These are phyloP conservation scores for Ganoderma boninense DNA, from an alignment of 1,284 basidiomycete species.

Conservation along the genomic window DNA sequence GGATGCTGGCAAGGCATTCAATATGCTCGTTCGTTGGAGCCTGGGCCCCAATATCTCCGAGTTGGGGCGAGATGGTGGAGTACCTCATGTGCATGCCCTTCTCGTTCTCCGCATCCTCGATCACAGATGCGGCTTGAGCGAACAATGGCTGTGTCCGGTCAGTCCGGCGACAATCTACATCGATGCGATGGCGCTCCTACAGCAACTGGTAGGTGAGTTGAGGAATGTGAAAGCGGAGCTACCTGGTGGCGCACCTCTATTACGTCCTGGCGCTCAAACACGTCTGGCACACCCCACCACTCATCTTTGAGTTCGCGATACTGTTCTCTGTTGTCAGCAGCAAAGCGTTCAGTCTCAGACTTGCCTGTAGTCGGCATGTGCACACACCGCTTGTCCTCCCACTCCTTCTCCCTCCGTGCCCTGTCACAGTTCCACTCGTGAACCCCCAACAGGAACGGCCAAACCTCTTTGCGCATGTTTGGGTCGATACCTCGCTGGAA, in stretches of 20 bases:
- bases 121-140: slow-evolving; percentile 50
- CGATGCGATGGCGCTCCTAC: slow-evolving; percentile 86
- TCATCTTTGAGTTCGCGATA: slow-evolving; percentile 78
- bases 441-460: slow-evolving; percentile 92
- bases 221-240: slow-evolving; percentile 2
- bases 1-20: slow-evolving; percentile 78
- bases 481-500: slow-evolving; percentile 77
- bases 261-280: slow-evolving; percentile 80
- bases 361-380: not conserved
- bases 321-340: slow-evolving; percentile 53
- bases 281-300: slow-evolving; percentile 85
- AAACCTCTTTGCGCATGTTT: slow-evolving; percentile 72
- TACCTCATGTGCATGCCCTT: slow-evolving; percentile 61
- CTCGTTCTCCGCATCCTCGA: slow-evolving; percentile 52
- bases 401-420: slow-evolving; percentile 59
- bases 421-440: slow-evolving; percentile 78
- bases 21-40: slow-evolving; percentile 90
- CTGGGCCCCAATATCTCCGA: slow-evolving; percentile 80
- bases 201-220: not conserved
- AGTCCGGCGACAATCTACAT: slow-evolving; percentile 97
- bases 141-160: slow-evolving; percentile 93
- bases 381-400: slow-evolving; percentile 72
- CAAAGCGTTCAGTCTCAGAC: not conserved
- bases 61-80: slow-evolving; percentile 75
- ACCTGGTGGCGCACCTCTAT: slow-evolving; percentile 61